phyloP scores from a whole-genome alignment of 192 early-diverging fungal species.

The Gryganskiella cystojenkinii region DNA sequence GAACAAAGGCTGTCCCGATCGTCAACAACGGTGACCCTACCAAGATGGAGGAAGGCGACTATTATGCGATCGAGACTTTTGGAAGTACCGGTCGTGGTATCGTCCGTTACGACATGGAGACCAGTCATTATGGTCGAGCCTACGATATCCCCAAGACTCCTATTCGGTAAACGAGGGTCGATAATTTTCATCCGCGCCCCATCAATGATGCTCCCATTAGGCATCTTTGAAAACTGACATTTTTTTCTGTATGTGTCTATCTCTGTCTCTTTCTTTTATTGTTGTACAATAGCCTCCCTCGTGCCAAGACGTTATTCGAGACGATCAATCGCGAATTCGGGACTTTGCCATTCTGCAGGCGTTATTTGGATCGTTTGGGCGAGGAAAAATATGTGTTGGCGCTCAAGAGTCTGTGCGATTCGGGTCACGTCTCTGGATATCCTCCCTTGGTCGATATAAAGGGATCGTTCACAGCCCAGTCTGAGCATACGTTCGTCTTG shows the following conservation, averaged over 20 bases:
- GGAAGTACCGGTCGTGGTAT: conserved; percentile 92
- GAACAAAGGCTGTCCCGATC: conserved; percentile 96
- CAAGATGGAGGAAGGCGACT: conserved; percentile 96
- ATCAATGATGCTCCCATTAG: too few relatives aligned
- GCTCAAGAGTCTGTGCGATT: conserved; percentile 85
- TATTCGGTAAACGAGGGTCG: conserved; percentile 57
- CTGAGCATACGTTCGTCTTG: conserved; percentile 94
- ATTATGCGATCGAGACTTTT: conserved; percentile 97
- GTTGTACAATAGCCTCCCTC: conserved; percentile 62
- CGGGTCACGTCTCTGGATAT: conserved; percentile 81
- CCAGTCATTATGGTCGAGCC: conserved; percentile 87
- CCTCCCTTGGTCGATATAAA: conserved; percentile 88
- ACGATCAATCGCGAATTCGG: conserved; percentile 93
- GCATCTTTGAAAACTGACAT: too few relatives aligned
- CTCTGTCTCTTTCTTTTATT: conserved; percentile 3
- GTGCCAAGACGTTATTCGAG: conserved; percentile 78
- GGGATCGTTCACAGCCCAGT: conserved; percentile 95
- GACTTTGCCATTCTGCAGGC: conserved; percentile 93
- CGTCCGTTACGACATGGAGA: conserved; percentile 89
- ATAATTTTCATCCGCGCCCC: too few relatives aligned
- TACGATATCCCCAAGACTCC: conserved; percentile 69
- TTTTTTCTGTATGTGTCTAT: background rate
- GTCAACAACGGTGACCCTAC: conserved; percentile 85
- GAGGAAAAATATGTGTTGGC: conserved; percentile 91
- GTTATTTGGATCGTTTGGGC: conserved; percentile 94